phyloP scores from a whole-genome alignment of 1,284 basidiomycete genomes.

The Bondarzewia mesenterica region DNA sequence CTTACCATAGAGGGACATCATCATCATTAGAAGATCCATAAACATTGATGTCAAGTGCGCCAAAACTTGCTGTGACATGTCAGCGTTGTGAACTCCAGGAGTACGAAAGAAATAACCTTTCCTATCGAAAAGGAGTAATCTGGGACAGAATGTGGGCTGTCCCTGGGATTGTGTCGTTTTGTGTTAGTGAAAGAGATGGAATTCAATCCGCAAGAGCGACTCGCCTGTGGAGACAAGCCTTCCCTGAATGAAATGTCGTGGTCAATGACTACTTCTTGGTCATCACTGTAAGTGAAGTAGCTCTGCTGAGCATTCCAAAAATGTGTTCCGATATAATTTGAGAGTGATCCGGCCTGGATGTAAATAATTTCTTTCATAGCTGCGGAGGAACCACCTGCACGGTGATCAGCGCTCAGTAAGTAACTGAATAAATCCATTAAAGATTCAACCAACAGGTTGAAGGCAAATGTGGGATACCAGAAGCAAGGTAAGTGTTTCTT shows the following conservation, averaged over 20 bases:
- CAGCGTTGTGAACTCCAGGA: constrained; percentile 1
- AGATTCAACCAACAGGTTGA: too few relatives aligned
- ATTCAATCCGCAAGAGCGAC: neutral
- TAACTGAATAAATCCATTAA: too few relatives aligned
- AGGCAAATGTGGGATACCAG: too few relatives aligned
- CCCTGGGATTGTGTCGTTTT: constrained; percentile 29
- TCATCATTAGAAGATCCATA: constrained; percentile 27
- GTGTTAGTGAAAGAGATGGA: constrained; percentile 1
- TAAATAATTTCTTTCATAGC: constrained; percentile 74
- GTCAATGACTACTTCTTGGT: constrained; percentile 34
- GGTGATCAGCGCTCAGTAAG: neutral
- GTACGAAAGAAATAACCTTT: constrained; percentile 37
- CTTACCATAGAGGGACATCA: constrained; percentile 24
- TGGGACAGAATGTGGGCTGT: constrained; percentile 49
- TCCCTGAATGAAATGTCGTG: constrained; percentile 61
- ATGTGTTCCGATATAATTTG: constrained; percentile 67
- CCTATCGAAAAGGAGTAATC: constrained; percentile 56
- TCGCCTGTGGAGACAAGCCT: constrained; percentile 37
- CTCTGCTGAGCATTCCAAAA: constrained; percentile 76
- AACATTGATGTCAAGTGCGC: constrained; percentile 38
- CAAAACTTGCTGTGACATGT: constrained; percentile 48
- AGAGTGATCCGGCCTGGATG: constrained; percentile 58
- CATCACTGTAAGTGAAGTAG: constrained; percentile 50
- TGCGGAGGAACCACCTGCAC: neutral
- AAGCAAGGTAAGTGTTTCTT: too few relatives aligned